These are phyloP conservation scores for Schwanniomyces polymorphus DNA, from an alignment of 805 yeast genomes.

Conservation along the genomic window DNA sequence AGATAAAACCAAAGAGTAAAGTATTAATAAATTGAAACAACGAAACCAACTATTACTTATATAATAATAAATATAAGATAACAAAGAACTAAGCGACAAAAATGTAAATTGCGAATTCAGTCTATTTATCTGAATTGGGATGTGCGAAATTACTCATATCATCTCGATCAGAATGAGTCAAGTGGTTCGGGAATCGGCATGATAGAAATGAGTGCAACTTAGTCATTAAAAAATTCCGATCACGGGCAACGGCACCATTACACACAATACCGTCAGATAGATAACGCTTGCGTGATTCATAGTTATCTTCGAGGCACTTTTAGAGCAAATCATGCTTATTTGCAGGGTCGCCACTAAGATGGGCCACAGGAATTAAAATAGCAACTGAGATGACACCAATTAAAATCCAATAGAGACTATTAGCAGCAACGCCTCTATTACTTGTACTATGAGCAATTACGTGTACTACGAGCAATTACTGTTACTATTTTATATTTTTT, in stretches of 20 bases:
- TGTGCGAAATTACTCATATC: neutral
- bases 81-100: neutral
- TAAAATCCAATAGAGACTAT: neutral
- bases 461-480: neutral
- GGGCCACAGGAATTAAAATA: no score
- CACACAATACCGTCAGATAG: neutral
- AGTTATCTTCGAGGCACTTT: neutral
- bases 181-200: neutral
- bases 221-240: neutral
- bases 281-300: neutral
- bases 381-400: no score
- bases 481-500: neutral
- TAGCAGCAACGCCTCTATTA: neutral
- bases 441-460: no score
- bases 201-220: neutral
- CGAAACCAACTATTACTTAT: neutral
- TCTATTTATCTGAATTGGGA: neutral
- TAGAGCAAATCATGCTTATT: neutral
- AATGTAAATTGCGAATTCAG: neutral
- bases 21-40: neutral
- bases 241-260: neutral
- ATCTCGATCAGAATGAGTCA: slow-evolving; percentile 1
- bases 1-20: neutral
- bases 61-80: neutral
- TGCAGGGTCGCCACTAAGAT: neutral